A percentile compares a stretch with the other conserved stretches of the same genome.
Evolutionary conservation across 2,329 filamentous ascomycete species (phyloP).

Genomic region (Clonostachys chloroleuca): DNA sequence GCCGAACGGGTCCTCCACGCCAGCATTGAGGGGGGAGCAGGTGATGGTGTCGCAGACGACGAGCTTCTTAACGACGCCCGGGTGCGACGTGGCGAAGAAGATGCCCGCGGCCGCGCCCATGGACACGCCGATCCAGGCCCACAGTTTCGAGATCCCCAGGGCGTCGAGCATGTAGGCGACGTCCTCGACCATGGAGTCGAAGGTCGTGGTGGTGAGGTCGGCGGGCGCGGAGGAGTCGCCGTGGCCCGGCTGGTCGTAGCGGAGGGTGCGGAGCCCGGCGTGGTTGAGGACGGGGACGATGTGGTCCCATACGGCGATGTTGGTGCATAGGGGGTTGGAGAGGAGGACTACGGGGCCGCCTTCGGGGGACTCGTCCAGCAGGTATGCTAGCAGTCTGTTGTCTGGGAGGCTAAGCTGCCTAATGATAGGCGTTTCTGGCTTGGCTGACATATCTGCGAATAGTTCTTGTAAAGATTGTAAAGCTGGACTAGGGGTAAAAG

Average conservation of each 20-base stretch:
- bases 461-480: too few species aligned
- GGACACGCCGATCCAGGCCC: conserved; percentile 38
- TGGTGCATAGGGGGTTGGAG: conserved; percentile 30
- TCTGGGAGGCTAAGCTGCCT: conserved; percentile 10
- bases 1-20: conserved; percentile 26
- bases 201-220: conserved; percentile 29
- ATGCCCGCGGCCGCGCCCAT: conserved; percentile 36
- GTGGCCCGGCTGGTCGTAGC: conserved; percentile 38
- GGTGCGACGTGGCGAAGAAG: conserved; percentile 29
- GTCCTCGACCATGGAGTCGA: conserved; percentile 30
- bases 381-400: conserved; percentile 18
- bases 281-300: conserved; percentile 24
- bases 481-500: too few species aligned
- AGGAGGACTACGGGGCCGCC: conserved; percentile 26
- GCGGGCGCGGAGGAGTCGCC: conserved; percentile 26
- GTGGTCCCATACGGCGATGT: conserved; percentile 30
- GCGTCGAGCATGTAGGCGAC: conserved; percentile 23
- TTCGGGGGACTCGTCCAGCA: conserved; percentile 13
- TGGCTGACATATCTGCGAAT: too few species aligned
- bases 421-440: too few species aligned
- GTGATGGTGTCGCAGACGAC: conserved; percentile 33
- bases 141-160: conserved; percentile 20
- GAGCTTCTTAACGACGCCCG: conserved; percentile 27
- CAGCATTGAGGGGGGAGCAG: conserved; percentile 27
- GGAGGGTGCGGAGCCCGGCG: conserved; percentile 30